Conservation (phyloP, 2,329 filamentous ascomycete genomes). For the Biscogniauxia sp. region DNA sequence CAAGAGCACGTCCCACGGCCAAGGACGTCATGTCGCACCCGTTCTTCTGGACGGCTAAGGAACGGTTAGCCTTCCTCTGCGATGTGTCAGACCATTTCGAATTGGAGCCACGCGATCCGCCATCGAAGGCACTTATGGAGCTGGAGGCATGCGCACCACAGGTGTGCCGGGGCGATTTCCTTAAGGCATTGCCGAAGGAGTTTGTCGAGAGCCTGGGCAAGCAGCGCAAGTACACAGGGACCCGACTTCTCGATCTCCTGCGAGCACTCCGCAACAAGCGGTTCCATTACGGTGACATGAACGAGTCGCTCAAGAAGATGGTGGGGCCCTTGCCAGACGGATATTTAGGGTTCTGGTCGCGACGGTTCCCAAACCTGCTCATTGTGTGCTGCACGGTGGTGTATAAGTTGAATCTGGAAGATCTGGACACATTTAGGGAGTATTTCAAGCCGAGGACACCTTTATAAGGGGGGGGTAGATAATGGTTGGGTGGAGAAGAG, state of each 20-base stretch:
- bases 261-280: conserved; percentile 92
- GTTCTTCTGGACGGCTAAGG: conserved; percentile 93
- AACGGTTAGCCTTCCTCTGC: conserved; percentile 87
- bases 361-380: conserved; percentile 73
- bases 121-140: conserved; percentile 62
- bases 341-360: conserved; percentile 81
- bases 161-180: conserved; percentile 70
- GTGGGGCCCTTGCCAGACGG: conserved; percentile 76
- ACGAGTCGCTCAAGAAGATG: conserved; percentile 65
- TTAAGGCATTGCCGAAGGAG: conserved; percentile 69
- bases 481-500: no score
- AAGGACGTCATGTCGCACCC: conserved; percentile 65
- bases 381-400: conserved; percentile 78
- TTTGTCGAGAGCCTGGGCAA: conserved; percentile 91
- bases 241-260: conserved; percentile 78
- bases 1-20: conserved; percentile 51
- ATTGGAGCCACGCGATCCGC: conserved; percentile 82
- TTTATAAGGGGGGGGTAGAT: conserved; percentile 8
- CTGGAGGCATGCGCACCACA: conserved; percentile 53
- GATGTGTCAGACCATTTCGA: conserved; percentile 97
- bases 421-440: conserved; percentile 64
- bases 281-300: conserved; percentile 97
- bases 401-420: conserved; percentile 61
- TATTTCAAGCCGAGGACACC: conserved; percentile 52
- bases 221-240: conserved; percentile 90